phyloP scores from a whole-genome alignment of 345 rosid species.

The Zanthoxylum bungeanum region DNA sequence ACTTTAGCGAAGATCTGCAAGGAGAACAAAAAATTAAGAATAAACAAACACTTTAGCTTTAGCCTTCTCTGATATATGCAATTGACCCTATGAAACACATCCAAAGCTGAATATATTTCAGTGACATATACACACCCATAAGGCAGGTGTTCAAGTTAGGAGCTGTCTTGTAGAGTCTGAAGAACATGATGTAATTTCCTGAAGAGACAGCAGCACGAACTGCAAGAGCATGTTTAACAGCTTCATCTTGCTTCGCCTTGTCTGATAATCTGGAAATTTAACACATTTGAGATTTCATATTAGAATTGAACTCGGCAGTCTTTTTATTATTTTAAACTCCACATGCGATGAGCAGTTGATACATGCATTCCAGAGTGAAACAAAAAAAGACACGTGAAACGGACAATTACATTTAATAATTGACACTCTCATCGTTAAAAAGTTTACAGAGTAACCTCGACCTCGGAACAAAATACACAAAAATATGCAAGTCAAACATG shows the following conservation, averaged over 20 bases:
- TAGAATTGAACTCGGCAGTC: slow-evolving; percentile 9
- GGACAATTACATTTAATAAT: neutral
- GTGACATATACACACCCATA: slow-evolving; percentile 61
- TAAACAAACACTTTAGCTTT: neutral
- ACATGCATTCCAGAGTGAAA: neutral
- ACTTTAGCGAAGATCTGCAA: slow-evolving; percentile 68
- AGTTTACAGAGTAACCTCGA: neutral
- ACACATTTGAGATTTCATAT: slow-evolving; percentile 5
- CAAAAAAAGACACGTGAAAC: neutral
- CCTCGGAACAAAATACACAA: neutral
- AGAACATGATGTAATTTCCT: slow-evolving; percentile 85
- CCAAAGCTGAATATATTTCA: neutral
- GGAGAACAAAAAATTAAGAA: neutral
- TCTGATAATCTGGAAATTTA: slow-evolving; percentile 58
- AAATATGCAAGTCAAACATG: neutral
- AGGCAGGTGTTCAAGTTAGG: slow-evolving; percentile 88
- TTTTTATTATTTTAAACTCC: neutral
- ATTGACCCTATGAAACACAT: neutral
- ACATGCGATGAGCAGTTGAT: neutral
- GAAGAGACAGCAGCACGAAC: slow-evolving; percentile 93
- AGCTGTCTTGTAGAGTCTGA: slow-evolving; percentile 77
- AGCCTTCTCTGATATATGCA: neutral
- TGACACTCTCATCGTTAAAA: neutral
- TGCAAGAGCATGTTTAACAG: slow-evolving; percentile 92
- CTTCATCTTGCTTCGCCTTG: slow-evolving; percentile 67